Percentiles rank a stretch among this genome's conserved stretches.
phyloP scores from a whole-genome alignment of 495 filamentous ascomycete species.

The Tuber indicum region DNA sequence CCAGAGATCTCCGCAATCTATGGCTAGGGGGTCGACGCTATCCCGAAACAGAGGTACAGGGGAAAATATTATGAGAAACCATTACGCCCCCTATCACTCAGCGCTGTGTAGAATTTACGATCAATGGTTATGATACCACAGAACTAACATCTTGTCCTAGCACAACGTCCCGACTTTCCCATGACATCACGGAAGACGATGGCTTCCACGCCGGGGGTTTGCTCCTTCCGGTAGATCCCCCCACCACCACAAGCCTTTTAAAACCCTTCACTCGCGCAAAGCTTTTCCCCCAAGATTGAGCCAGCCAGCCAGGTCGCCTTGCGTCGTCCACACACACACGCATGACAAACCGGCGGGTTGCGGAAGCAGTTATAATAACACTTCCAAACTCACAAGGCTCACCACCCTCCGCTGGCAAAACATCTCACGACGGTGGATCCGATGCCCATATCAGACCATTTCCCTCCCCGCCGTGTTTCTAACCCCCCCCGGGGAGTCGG shows the following conservation, averaged over 20 bases:
- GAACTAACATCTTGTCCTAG: neutral
- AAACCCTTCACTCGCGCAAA: neutral
- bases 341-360: no score
- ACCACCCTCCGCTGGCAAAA: no score
- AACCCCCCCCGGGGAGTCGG: neutral
- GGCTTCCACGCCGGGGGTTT: neutral
- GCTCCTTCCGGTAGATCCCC: neutral
- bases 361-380: no score
- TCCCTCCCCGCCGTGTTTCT: neutral
- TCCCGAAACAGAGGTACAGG: no score
- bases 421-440: no score
- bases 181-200: neutral
- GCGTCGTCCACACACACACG: neutral
- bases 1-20: neutral
- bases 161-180: neutral
- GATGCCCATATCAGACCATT: no score
- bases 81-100: no score
- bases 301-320: neutral
- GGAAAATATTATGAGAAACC: no score
- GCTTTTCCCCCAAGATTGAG: neutral
- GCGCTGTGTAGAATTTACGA: no score
- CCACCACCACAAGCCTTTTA: neutral
- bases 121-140: no score
- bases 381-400: no score
- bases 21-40: neutral